A percentile compares a stretch with the other conserved stretches of the same genome.
Evolutionary conservation across 495 filamentous ascomycete species (phyloP).

Genomic region (Aspergillus biplanus): DNA sequence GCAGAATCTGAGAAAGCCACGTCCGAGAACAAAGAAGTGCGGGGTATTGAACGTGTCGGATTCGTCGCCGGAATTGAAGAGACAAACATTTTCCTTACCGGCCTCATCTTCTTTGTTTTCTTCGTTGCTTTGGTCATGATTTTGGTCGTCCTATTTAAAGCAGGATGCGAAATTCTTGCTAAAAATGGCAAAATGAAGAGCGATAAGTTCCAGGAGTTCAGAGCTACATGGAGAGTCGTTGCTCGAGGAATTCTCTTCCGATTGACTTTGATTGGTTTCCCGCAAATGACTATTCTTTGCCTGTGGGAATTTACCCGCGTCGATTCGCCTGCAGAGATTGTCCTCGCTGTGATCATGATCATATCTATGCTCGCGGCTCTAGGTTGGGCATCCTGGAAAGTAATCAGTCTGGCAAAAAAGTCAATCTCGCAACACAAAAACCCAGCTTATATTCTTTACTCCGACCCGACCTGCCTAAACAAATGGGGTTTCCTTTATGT

Average conservation of each 20-base stretch:
- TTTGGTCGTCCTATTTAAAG: conserved; percentile 79
- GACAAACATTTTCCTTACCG: conserved; percentile 94
- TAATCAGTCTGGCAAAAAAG: conserved; percentile 83
- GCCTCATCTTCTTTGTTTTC: conserved; percentile 85
- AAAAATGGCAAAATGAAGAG: conserved; percentile 78
- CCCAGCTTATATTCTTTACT: conserved; percentile 96
- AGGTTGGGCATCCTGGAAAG: conserved; percentile 87
- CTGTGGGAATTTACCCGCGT: conserved; percentile 90
- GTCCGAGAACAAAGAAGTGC: conserved; percentile 67
- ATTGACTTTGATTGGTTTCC: conserved; percentile 86
- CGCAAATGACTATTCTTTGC: conserved; percentile 88
- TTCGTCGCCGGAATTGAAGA: conserved; percentile 84
- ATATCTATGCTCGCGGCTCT: conserved; percentile 78
- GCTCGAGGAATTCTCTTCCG: conserved; percentile 92
- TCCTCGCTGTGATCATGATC: conserved; percentile 88
- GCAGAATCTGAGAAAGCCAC: conserved; percentile 47
- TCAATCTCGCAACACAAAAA: conserved; percentile 93
- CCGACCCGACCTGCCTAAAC: conserved; percentile 88
- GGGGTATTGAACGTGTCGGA: conserved; percentile 87
- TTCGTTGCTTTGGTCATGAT: conserved; percentile 75
- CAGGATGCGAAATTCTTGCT: conserved; percentile 70
- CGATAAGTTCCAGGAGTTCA: conserved; percentile 92
- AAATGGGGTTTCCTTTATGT: conserved; percentile 99
- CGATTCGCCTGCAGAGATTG: conserved; percentile 86
- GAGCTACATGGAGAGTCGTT: conserved; percentile 85